These are phyloP conservation scores for Lactifluus piperatus DNA, from an alignment of 768 basidiomycete species.

Conservation along the genomic window DNA sequence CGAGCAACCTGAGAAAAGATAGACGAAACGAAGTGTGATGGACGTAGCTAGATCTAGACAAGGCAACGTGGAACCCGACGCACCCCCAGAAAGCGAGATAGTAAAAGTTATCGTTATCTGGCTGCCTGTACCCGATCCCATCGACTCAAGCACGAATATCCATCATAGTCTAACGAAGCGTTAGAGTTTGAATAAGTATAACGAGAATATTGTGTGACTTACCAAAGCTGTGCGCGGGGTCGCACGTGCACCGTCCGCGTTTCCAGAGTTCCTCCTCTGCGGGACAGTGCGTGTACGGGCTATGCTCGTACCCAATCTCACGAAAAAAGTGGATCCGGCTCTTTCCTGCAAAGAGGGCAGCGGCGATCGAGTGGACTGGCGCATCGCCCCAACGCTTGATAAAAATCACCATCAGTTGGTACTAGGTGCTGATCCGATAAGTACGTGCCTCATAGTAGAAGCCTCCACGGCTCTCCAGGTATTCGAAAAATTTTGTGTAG, in stretches of 20 bases:
- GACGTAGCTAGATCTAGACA: too few relatives aligned
- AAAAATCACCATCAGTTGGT: not conserved
- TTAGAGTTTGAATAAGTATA: not conserved
- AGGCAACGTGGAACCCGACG: too few relatives aligned
- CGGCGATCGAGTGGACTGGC: constrained; percentile 80
- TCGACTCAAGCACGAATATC: constrained; percentile 47
- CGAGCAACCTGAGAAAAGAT: too few relatives aligned
- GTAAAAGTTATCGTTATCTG: not conserved
- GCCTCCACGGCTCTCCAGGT: constrained; percentile 69
- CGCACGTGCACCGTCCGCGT: constrained; percentile 40
- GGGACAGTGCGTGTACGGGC: constrained; percentile 57
- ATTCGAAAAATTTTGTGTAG: constrained; percentile 77
- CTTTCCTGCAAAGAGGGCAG: constrained; percentile 61
- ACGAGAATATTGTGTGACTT: constrained; percentile 24
- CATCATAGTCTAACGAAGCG: constrained; percentile 39
- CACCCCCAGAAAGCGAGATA: too few relatives aligned
- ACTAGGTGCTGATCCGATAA: too few relatives aligned
- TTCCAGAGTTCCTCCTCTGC: constrained; percentile 30
- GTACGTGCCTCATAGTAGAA: constrained; percentile 74
- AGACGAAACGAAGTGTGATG: too few relatives aligned
- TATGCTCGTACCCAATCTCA: constrained; percentile 81
- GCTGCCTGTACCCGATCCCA: constrained; percentile 34
- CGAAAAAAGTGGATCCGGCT: constrained; percentile 76
- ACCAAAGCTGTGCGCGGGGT: constrained; percentile 50
- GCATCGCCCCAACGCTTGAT: constrained; percentile 76